Conservation (phyloP, 768 basidiomycete species). For the Amanita polypyramis region DNA sequence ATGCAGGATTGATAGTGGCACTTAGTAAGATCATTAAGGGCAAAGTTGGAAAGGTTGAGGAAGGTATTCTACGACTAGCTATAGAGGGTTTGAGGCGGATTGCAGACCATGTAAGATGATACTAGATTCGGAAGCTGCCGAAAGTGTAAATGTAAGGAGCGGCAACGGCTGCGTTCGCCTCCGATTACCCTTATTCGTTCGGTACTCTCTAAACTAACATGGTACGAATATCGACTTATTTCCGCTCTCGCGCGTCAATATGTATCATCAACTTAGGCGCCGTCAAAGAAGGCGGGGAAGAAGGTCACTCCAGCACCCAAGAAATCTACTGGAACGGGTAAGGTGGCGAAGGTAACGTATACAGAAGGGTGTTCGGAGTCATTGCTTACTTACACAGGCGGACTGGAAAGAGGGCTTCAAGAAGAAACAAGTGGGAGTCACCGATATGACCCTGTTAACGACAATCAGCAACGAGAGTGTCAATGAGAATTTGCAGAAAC, state of each 20-base stretch:
- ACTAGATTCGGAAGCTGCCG: constrained; percentile 6
- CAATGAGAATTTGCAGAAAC: constrained; percentile 96
- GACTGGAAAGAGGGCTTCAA: constrained; percentile 99
- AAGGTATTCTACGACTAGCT: constrained; percentile 35
- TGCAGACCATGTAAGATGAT: constrained; percentile 9
- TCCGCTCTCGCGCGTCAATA: background rate
- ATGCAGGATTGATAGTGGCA: constrained; percentile 40
- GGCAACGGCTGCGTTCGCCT: background rate
- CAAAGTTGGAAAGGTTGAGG: constrained; percentile 19
- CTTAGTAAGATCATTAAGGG: constrained; percentile 41
- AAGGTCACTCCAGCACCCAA: constrained; percentile 58
- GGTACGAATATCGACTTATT: constrained; percentile 9
- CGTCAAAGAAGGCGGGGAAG: constrained; percentile 87
- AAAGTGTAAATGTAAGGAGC: background rate
- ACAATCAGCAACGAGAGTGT: constrained; percentile 96
- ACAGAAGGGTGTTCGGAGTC: background rate
- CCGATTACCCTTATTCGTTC: background rate
- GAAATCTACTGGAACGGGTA: constrained; percentile 45
- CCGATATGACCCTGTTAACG: constrained; percentile 95
- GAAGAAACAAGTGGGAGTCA: constrained; percentile 97
- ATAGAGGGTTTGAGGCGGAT: constrained; percentile 38
- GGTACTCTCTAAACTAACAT: constrained; percentile 9
- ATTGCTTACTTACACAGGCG: constrained; percentile 42
- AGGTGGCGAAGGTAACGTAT: constrained; percentile 64
- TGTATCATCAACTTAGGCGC: constrained; percentile 39